Evolutionary conservation across 139 green algal genomes (phyloP), one percentile per base, ranked within the genome.

Genomic region (Diplosphaera chodatii): DNA sequence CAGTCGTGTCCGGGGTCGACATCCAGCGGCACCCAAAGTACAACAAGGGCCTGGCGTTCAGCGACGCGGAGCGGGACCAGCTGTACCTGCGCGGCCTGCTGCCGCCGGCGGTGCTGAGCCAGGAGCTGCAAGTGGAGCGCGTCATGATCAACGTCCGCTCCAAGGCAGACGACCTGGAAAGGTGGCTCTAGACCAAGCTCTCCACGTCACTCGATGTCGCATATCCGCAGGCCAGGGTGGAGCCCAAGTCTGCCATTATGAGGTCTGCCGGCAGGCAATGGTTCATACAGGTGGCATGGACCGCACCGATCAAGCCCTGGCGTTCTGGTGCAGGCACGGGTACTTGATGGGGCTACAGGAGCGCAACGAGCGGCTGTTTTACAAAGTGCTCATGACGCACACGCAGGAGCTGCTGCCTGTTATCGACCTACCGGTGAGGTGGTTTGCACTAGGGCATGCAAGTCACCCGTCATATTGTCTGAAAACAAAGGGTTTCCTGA

Each of bases 321-420:
- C n/a, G n/a, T n/a, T n/a, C n/a, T n/a, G n/a, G n/a, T n/a, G 48
- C 65, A 90, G 88, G 77, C 84, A 88, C 75, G 88, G 73, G 4
- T 96, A 97, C 80, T 68, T 97, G 28, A 79, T 84, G 41, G 79
- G 73, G 8, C 75, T 93, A 62, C 84, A 91, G 74, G 90, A 95
- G 75, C 81, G 92, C 56, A 97, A 96, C 70, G 90, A 97, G 78
- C 80, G 86, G 21, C 86, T 97, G 0, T 97, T 93, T 81, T 93
- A 92, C 81, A 79, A 89, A 16, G 89, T 97, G 56, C 78, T 97
- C 40, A 66, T 81, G 63, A 83, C 93, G 65, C 81, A 95, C 79
- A 85, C 94, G 31, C 89, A 93, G 76, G 91, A 96, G 85, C 84
- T 97, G 71, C 74, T 94, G 77, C 91, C 91, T 0, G 74, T 97